Evolutionary conservation across 2,329 filamentous ascomycete species (phyloP).

Genomic region (Penicillium sp.): DNA sequence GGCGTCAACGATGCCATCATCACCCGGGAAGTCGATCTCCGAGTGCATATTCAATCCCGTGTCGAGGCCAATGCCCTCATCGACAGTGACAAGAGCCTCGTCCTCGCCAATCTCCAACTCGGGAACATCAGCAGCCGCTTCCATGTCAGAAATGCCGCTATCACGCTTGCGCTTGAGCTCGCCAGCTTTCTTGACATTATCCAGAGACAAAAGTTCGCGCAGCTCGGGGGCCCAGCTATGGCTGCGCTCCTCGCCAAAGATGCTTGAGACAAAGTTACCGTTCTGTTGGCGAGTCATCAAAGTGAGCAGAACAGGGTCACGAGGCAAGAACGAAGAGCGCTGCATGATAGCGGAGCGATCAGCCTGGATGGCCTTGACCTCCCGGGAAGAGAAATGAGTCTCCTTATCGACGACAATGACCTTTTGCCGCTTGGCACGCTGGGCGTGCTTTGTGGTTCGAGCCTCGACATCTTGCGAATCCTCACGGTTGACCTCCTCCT

Average conservation of each 20-base stretch:
- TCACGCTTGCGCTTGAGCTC: conserved; percentile 95
- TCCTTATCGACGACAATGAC: conserved; percentile 79
- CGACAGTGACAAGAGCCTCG: conserved; percentile 56
- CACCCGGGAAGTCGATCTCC: conserved; percentile 69
- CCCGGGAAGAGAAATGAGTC: conserved; percentile 73
- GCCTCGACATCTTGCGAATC: conserved; percentile 50
- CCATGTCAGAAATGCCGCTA: conserved; percentile 79
- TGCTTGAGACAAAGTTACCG: conserved; percentile 84
- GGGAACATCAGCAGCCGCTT: conserved; percentile 68
- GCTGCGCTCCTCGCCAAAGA: conserved; percentile 79
- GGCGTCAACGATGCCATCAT: conserved; percentile 52
- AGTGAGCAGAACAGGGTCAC: conserved; percentile 82
- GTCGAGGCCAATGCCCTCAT: conserved; percentile 57
- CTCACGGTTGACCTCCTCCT: conserved; percentile 39
- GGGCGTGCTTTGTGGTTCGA: conserved; percentile 64
- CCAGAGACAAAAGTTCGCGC: conserved; percentile 85
- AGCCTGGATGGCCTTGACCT: conserved; percentile 84
- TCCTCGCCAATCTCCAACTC: conserved; percentile 66
- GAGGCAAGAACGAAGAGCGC: conserved; percentile 78
- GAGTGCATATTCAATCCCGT: conserved; percentile 53
- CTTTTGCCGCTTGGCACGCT: conserved; percentile 78
- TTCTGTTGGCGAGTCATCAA: conserved; percentile 90
- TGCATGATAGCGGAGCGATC: conserved; percentile 86
- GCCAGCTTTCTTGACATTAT: conserved; percentile 73
- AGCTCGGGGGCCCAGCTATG: conserved; percentile 89